A percentile compares a stretch with the other conserved stretches of the same genome.
phyloP scores from a whole-genome alignment of 805 yeast species.

The Limtongozyma cylindracea region DNA sequence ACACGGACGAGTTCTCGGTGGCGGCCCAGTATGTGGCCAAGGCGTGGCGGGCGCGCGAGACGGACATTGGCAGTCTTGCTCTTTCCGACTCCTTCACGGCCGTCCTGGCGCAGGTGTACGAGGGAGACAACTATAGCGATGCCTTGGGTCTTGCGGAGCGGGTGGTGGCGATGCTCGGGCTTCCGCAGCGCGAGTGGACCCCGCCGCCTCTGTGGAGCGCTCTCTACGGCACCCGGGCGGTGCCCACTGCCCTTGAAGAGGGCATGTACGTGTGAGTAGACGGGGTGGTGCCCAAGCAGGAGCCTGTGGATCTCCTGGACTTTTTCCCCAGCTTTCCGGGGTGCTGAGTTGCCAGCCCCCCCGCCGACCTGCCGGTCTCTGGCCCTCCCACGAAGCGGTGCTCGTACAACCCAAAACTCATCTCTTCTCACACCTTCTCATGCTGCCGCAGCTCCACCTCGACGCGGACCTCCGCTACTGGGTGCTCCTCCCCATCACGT shows the following conservation, averaged over 20 bases:
- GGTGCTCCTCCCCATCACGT: conserved; percentile 77
- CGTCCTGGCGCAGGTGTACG: conserved; percentile 45
- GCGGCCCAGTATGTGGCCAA: too few relatives aligned
- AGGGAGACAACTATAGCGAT: conserved; percentile 71
- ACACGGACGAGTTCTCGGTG: too few relatives aligned
- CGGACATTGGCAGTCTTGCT: too few relatives aligned
- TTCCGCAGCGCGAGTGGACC: conserved; percentile 10
- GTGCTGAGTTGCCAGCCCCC: too few relatives aligned
- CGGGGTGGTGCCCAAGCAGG: too few relatives aligned
- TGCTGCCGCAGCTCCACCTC: conserved; percentile 19
- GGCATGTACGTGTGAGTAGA: conserved; percentile 52
- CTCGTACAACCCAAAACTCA: too few relatives aligned
- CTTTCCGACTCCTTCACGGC: conserved; percentile 2
- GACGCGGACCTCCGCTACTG: conserved; percentile 72
- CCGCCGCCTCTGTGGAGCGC: conserved; percentile 68
- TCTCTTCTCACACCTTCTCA: too few relatives aligned
- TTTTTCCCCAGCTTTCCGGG: too few relatives aligned
- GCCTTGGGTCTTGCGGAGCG: conserved; percentile 25
- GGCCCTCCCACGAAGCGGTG: too few relatives aligned
- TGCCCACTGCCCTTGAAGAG: conserved; percentile 46
- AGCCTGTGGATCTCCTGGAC: too few relatives aligned
- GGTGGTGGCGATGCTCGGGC: conserved; percentile 6
- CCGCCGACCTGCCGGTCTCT: too few relatives aligned
- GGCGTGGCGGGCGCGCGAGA: too few relatives aligned
- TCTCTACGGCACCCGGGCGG: conserved; percentile 51